Evolutionary conservation across 441 rosid genomes (phyloP), one percentile per base, ranked within the genome.

Genomic region (Euphorbia celastroides): DNA sequence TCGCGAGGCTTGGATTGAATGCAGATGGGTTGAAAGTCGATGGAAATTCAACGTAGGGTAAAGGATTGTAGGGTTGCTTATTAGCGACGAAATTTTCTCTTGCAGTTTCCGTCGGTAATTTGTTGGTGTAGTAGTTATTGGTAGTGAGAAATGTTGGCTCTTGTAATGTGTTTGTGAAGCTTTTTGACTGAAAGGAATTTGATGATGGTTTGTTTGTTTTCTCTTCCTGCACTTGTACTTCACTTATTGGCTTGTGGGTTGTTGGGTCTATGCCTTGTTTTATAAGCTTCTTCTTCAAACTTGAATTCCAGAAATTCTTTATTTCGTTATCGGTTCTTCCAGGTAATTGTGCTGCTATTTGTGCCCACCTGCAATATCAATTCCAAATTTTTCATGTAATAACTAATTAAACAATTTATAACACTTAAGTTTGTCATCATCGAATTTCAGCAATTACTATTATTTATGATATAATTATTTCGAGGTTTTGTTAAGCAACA

Each of bases 291-390:
- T 87, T 87, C 81, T 84, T 87, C 77, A 87, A 65, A 70, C 77
- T 73, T 5, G 92, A 83, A 69, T 87, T 83, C 92, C 92, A 87
- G 68, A 79, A 87, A 69, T 87, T 87, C 74, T 87, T 87, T 14
- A 84, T 82, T 81, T 87, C 92, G 63, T 87, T 87, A 34, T 87
- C 92, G n/a, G 92, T 87, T 73, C 92, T 70, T 60, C 92, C 92
- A 2, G 89, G 89, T 65, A 87, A 74, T 44, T 85, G 86, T 11
- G 82, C 79, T 1, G 92, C 86, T 56, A 87, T 87, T 77, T 87
- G 92, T 27, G 92, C 92, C 92, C 92, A 87, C 77, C 92, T 87
- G 75, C 26, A 62, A 55, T 42, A 30, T 19, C 25, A 59, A 2
- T 4, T 27, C 19, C 9, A 41, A 14, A 38, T 9, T 14, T 7